These are phyloP conservation scores for Rosa lucieae DNA, from an alignment of 306 rosid genomes.

Conservation along the genomic window DNA sequence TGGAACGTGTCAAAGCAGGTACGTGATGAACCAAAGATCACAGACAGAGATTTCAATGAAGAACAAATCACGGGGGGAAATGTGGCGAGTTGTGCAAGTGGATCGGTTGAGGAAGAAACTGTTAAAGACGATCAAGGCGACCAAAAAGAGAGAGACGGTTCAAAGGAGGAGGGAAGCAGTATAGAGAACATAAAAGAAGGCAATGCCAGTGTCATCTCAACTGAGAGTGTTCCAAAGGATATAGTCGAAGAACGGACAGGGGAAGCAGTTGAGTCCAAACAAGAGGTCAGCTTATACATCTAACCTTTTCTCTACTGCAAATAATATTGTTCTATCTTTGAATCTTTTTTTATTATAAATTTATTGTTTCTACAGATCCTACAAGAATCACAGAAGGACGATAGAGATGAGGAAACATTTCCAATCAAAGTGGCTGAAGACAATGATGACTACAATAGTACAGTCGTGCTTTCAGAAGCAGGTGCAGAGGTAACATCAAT, in stretches of 20 bases:
- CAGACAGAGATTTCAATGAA: constrained; percentile 7
- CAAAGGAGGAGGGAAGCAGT: constrained; percentile 26
- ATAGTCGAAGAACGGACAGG: constrained; percentile 7
- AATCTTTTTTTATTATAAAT: background rate
- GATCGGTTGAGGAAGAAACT: constrained; percentile 23
- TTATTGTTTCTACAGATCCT: background rate
- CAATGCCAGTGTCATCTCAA: constrained; percentile 1
- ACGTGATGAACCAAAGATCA: constrained; percentile 9
- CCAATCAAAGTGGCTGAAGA: background rate
- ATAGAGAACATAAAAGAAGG: constrained; percentile 21
- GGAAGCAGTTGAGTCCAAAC: constrained; percentile 18
- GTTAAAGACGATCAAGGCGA: constrained; percentile 12
- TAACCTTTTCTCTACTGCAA: background rate
- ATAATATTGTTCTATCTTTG: background rate
- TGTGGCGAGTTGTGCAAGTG: constrained; percentile 8
- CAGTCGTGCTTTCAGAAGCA: background rate
- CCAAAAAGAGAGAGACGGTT: constrained; percentile 17
- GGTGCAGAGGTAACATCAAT: background rate
- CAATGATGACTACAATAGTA: background rate
- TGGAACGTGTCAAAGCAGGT: background rate
- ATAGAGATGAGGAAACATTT: background rate
- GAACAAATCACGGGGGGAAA: constrained; percentile 25
- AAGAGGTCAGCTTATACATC: constrained; percentile 18
- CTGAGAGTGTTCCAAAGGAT: constrained; percentile 20
- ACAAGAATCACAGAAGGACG: constrained; percentile 6